Evolutionary conservation across 805 yeast species (phyloP).

Genomic region (Dipodascus geniculatus): DNA sequence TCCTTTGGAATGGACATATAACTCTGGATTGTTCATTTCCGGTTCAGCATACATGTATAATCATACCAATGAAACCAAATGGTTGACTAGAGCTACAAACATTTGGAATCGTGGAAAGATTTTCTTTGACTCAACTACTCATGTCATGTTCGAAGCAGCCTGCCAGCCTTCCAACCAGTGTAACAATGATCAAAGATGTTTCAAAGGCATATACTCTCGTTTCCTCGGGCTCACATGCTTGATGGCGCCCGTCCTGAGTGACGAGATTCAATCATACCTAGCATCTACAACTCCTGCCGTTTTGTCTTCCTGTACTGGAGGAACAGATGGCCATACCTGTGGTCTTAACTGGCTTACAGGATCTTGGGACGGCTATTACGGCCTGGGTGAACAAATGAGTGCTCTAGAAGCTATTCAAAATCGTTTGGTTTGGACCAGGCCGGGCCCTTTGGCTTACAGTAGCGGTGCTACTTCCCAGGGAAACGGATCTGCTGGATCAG

Average conservation of each 20-base stretch:
- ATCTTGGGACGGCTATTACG: constrained; percentile 57
- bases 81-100: constrained; percentile 44
- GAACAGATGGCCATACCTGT: constrained; percentile 70
- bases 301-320: constrained; percentile 70
- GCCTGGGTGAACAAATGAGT: constrained; percentile 76
- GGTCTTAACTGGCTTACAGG: constrained; percentile 57
- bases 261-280: constrained; percentile 35
- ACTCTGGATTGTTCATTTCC: constrained; percentile 54
- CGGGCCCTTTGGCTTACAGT: constrained; percentile 49
- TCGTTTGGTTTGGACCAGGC: constrained; percentile 25
- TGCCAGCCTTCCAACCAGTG: constrained; percentile 48
- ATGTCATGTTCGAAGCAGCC: constrained; percentile 57
- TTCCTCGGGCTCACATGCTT: constrained; percentile 52
- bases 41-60: constrained; percentile 63
- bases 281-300: constrained; percentile 55
- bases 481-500: constrained; percentile 55
- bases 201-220: constrained; percentile 58
- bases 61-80: constrained; percentile 42
- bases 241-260: constrained; percentile 44
- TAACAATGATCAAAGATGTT: constrained; percentile 64
- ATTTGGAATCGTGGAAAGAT: constrained; percentile 35
- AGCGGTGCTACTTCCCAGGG: constrained; percentile 67
- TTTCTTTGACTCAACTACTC: constrained; percentile 35
- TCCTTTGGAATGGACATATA: constrained; percentile 59
- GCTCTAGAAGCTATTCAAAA: constrained; percentile 57